Conservation (phyloP, 2,329 filamentous ascomycete genomes). For the Aspergillus transmontanensis region DNA sequence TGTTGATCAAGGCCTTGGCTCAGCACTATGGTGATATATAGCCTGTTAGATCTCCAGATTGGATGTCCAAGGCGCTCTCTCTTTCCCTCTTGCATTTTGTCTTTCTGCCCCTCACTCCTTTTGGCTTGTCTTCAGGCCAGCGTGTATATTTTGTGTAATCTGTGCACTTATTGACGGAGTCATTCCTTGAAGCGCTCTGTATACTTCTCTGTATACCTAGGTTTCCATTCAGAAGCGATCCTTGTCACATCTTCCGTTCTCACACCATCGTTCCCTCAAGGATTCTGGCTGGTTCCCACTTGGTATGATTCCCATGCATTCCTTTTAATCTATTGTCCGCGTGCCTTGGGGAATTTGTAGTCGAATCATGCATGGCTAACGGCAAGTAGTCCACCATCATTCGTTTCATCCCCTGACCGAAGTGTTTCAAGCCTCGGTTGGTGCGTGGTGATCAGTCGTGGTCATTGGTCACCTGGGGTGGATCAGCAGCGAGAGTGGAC, state of each 20-base stretch:
- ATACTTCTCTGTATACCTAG: neutral
- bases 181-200: neutral
- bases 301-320: neutral
- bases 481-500: neutral
- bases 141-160: neutral
- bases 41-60: neutral
- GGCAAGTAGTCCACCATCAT: slow-evolving; percentile 5
- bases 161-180: neutral
- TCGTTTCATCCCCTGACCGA: slow-evolving; percentile 15
- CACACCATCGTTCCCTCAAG: neutral
- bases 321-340: neutral
- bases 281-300: neutral
- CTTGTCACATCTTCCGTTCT: neutral
- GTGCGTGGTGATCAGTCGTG: neutral
- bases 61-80: neutral
- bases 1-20: slow-evolving; percentile 14
- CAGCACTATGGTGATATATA: slow-evolving; percentile 5
- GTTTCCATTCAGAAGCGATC: neutral
- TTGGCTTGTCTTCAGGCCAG: neutral
- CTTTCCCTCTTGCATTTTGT: slow-evolving; percentile 9
- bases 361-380: slow-evolving; percentile 11
- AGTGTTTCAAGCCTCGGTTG: slow-evolving; percentile 12
- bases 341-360: neutral
- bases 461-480: slow-evolving; percentile 8
- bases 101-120: slow-evolving; percentile 13